Base-by-base conservation (phyloP, 768 basidiomycete genomes). In the Tylopilus balloui region DNA sequence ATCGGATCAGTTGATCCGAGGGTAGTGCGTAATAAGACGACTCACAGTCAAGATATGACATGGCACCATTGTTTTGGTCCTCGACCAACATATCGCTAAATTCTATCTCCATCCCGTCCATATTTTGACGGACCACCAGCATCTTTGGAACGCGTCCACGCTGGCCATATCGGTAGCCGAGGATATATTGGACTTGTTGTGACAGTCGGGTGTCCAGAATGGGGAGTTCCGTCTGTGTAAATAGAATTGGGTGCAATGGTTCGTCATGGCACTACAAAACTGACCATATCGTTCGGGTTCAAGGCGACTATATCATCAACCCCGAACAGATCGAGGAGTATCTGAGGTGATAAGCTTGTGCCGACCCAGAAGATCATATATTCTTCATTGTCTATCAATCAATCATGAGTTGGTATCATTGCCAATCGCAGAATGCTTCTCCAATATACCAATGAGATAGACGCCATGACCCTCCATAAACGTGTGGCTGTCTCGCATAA, bases 11-110 rank as follows among this genome's bases (percentile, higher is more conserved):
- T 40, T 10, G 17, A 28, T 12, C 31, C 38, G 27, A 31, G 2
- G 21, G 34, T 12, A 21, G 19, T 17, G 23, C 28, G 40, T 44
- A 34, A 45, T 43, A 40, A 47, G 32, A 37, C 39, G 6, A 75
- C 84, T 55, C 60, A 95, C 92, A 93, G 64, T 96, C 92, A 6
- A 84, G 69, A 69, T 95, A 96, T 1, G 89, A 85, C 82, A 94
- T 79, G 0, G 85, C 86, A n/a, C 89, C 93, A 59, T 95, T 96
- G 63, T 99, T 99, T 65, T 86, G 81, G 69, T 99, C 96, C 72
- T 99, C 96, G 21, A 96, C 83, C 12, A 99, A 76, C 88, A 96
- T 88, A 70, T 99, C 96, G 55, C 88, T 88, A 60, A 95, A 97
- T 67, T 98, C 96, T 38, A 98, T 80, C 71, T 99, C 95, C 44